phyloP scores from a whole-genome alignment of 2,329 filamentous ascomycete species.

The Microdochium bolleyi region DNA sequence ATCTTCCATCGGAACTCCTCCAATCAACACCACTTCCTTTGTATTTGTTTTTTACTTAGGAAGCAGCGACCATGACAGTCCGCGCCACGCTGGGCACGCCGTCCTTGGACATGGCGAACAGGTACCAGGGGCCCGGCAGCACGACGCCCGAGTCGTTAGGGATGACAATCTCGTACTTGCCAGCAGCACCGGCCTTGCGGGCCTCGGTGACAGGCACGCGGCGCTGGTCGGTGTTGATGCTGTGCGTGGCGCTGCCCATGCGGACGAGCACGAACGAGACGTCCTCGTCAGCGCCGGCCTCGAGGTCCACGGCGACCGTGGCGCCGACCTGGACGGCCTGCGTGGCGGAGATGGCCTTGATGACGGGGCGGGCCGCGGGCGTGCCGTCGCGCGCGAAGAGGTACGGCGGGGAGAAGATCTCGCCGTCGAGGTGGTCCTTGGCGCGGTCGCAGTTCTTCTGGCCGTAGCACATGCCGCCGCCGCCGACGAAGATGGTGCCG shows the following conservation, averaged over 20 bases:
- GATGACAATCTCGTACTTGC: slow-evolving; percentile 25
- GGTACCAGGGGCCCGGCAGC: slow-evolving; percentile 38
- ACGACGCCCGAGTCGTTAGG: slow-evolving; percentile 33
- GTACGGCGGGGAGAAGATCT: slow-evolving; percentile 44
- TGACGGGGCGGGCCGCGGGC: slow-evolving; percentile 26
- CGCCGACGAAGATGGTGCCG: slow-evolving; percentile 30
- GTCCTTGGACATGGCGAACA: slow-evolving; percentile 32
- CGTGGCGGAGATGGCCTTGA: slow-evolving; percentile 21
- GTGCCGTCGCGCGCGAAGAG: slow-evolving; percentile 33
- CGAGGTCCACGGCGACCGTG: slow-evolving; percentile 21
- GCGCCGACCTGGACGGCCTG: slow-evolving; percentile 20
- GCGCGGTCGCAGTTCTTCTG: slow-evolving; percentile 20
- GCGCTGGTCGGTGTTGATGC: slow-evolving; percentile 44
- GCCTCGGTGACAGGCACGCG: slow-evolving; percentile 28
- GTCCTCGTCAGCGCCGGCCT: slow-evolving; percentile 13
- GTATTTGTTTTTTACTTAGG: no score
- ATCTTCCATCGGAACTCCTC: no score
- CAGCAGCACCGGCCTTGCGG: slow-evolving; percentile 4
- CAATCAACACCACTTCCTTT: no score
- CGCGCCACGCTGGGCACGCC: slow-evolving; percentile 35
- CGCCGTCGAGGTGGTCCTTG: slow-evolving; percentile 38
- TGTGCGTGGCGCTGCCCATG: slow-evolving; percentile 36
- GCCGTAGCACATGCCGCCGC: slow-evolving; percentile 33
- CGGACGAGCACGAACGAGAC: slow-evolving; percentile 30
- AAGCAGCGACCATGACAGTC: slow-evolving; percentile 19